Percentiles rank a stretch among this genome's conserved stretches.
Conservation (phyloP, 306 rosid species). For the Cyclanthera cordifolia region DNA sequence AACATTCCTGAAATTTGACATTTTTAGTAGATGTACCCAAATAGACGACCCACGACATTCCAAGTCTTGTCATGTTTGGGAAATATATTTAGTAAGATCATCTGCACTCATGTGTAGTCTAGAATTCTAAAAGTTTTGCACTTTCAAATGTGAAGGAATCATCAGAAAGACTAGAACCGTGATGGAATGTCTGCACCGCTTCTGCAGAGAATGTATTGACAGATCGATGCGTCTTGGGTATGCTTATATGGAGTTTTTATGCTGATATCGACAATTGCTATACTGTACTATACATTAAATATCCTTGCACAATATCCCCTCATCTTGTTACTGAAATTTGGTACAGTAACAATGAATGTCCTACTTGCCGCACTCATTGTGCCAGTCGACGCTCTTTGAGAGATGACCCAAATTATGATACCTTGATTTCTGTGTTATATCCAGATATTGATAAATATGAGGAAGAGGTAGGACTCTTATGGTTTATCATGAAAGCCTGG, state of each 20-base stretch:
- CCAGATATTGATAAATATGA: slow-evolving; percentile 76
- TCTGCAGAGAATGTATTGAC: slow-evolving; percentile 85
- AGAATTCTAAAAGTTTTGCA: neutral
- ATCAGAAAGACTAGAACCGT: slow-evolving; percentile 72
- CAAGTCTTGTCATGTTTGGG: neutral
- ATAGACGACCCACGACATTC: neutral
- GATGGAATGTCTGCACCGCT: slow-evolving; percentile 87
- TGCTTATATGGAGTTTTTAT: slow-evolving; percentile 10
- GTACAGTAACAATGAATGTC: slow-evolving; percentile 77
- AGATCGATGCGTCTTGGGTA: slow-evolving; percentile 83
- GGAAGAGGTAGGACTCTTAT: slow-evolving; percentile 34
- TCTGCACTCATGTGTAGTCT: neutral
- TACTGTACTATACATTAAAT: neutral
- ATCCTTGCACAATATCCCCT: neutral
- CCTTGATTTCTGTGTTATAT: slow-evolving; percentile 54
- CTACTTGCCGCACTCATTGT: slow-evolving; percentile 80
- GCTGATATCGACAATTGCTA: slow-evolving; percentile 3
- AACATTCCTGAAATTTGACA: neutral
- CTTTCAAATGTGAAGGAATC: slow-evolving; percentile 44
- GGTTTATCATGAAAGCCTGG: slow-evolving; percentile 1
- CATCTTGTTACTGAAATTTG: slow-evolving; percentile 8
- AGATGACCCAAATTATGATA: slow-evolving; percentile 75
- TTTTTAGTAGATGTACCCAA: neutral
- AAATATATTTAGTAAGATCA: neutral
- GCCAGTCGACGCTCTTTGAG: slow-evolving; percentile 80